These are phyloP conservation scores for Penicillium sp. DNA, from an alignment of 2,329 filamentous ascomycete genomes.

Conservation along the genomic window DNA sequence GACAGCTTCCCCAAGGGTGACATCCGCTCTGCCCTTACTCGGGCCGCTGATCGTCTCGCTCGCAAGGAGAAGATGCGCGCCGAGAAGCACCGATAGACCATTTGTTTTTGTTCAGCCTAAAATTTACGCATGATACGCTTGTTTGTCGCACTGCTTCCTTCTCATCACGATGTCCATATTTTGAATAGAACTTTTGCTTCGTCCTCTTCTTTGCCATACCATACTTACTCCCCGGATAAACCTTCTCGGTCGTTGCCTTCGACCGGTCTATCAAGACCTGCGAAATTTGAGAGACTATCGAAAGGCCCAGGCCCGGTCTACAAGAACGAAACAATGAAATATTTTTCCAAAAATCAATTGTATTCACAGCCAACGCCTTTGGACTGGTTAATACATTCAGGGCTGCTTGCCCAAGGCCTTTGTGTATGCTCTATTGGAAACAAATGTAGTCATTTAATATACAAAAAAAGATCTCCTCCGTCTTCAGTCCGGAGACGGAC, in stretches of 20 bases:
- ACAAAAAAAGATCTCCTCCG: not conserved
- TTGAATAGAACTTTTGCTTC: conserved; percentile 4
- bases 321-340: not conserved
- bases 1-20: conserved; percentile 79
- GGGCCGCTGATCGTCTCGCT: conserved; percentile 54
- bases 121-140: conserved; percentile 13
- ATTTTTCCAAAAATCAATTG: not conserved
- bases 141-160: conserved; percentile 15
- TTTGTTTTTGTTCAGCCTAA: conserved; percentile 5
- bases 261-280: not conserved
- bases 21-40: conserved; percentile 65
- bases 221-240: not conserved
- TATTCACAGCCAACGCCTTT: conserved; percentile 4
- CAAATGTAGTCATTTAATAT: conserved; percentile 8
- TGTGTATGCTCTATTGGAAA: conserved; percentile 9
- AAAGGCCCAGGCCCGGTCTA: not conserved
- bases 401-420: not conserved
- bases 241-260: not conserved
- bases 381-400: conserved; percentile 1
- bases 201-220: not conserved
- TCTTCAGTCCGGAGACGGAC: not conserved
- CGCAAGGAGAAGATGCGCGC: conserved; percentile 52
- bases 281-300: not conserved
- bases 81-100: conserved; percentile 36
- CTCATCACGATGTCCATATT: conserved; percentile 1